Conservation (phyloP, 805 yeast genomes). For the Starmera dryadoides region DNA sequence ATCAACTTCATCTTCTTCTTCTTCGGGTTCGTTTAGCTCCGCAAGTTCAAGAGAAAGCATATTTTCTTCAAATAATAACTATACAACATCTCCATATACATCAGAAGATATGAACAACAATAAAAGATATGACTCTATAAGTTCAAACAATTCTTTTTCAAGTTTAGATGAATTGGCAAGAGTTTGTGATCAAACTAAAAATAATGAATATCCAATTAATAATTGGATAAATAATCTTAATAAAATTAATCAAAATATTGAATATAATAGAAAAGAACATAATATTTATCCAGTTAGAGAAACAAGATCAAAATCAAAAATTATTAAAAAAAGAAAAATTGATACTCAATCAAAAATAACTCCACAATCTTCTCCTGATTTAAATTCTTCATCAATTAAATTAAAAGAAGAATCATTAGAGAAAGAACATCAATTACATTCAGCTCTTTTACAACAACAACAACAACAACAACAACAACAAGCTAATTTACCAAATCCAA, state of each 20-base stretch:
- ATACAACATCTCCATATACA: not conserved
- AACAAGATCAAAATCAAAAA: not conserved
- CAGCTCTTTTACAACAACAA: no score
- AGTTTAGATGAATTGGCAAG: not conserved
- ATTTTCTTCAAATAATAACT: no score
- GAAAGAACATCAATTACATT: no score
- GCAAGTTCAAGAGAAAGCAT: not conserved
- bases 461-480: no score
- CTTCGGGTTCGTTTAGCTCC: not conserved
- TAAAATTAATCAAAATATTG: not conserved
- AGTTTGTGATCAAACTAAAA: not conserved
- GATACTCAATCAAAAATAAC: not conserved
- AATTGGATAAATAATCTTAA: not conserved
- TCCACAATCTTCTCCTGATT: not conserved
- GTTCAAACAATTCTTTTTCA: not conserved
- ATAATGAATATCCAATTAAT: not conserved
- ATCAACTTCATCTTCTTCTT: not conserved
- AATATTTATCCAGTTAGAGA: not conserved
- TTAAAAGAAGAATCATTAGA: no score
- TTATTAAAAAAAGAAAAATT: not conserved
- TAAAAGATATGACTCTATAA: not conserved
- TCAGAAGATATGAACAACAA: not conserved
- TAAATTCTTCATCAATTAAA: not conserved
- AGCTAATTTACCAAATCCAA: not conserved
- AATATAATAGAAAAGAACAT: not conserved